Conservation (phyloP, 75 land plant genomes). For the Sequoia sempervirens region DNA sequence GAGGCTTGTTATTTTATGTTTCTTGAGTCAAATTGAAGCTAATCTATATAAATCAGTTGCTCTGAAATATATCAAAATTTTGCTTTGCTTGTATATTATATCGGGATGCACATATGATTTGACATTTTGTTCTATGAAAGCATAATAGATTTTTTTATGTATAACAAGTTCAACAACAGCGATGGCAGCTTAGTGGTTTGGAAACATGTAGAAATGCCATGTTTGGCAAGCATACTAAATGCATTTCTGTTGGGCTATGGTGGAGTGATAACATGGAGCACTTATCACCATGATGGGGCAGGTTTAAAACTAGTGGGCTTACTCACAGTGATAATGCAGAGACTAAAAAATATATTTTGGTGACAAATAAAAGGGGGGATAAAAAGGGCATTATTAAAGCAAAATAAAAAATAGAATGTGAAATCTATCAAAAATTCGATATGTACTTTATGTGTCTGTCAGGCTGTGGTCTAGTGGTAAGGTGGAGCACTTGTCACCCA, state of each 20-base stretch:
- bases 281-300: too few species aligned
- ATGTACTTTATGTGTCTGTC: too few species aligned
- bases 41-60: background rate
- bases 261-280: too few species aligned
- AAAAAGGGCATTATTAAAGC: background rate
- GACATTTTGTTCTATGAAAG: conserved; percentile 6
- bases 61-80: background rate
- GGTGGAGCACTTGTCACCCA: too few species aligned
- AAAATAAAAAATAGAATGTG: background rate
- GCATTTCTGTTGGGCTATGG: too few species aligned
- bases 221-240: background rate
- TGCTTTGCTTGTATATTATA: background rate
- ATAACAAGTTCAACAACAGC: background rate
- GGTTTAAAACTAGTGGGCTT: too few species aligned
- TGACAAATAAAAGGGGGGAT: background rate
- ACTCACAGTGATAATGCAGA: background rate
- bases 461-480: too few species aligned
- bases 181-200: background rate
- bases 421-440: background rate
- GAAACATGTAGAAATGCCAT: background rate
- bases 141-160: background rate
- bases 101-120: background rate
- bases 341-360: background rate
- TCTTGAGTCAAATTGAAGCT: background rate
- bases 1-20: conserved; percentile 6